Conservation (phyloP, 1,139 yeast species). For the Diutina siamensis region DNA sequence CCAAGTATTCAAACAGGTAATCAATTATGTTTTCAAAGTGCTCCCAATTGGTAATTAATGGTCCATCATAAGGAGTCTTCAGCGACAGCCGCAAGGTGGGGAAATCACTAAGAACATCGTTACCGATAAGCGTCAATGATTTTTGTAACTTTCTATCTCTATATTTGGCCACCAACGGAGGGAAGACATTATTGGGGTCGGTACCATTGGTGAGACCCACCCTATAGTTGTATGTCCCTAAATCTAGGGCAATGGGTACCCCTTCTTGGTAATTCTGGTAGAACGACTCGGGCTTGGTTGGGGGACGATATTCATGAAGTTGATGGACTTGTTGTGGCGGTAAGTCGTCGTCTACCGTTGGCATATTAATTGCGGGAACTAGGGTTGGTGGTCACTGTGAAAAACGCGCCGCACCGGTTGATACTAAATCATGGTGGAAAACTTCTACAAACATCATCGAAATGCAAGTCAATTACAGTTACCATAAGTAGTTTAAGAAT, state of each 20-base stretch:
- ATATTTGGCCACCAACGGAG: slow-evolving; percentile 59
- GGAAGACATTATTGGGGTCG: slow-evolving; percentile 56
- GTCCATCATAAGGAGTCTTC: slow-evolving; percentile 79
- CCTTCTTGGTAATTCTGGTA: slow-evolving; percentile 38
- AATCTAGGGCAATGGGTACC: slow-evolving; percentile 71
- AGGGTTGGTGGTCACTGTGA: too few relatives aligned
- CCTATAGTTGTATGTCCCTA: slow-evolving; percentile 59
- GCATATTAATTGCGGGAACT: too few relatives aligned
- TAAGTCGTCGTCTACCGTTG: slow-evolving; percentile 13
- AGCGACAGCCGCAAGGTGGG: slow-evolving; percentile 50
- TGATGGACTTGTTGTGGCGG: slow-evolving; percentile 43
- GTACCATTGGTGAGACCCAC: slow-evolving; percentile 52
- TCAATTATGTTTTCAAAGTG: slow-evolving; percentile 73
- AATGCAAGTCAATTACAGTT: too few relatives aligned
- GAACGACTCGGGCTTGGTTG: slow-evolving; percentile 37
- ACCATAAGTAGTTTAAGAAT: too few relatives aligned
- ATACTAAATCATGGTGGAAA: too few relatives aligned
- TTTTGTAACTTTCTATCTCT: slow-evolving; percentile 64
- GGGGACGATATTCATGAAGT: slow-evolving; percentile 34
- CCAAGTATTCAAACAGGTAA: slow-evolving; percentile 69
- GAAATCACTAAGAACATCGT: slow-evolving; percentile 61
- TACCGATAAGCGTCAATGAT: slow-evolving; percentile 67
- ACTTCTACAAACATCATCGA: too few relatives aligned
- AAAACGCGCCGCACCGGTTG: neutral
- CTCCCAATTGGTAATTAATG: slow-evolving; percentile 87